A percentile compares a stretch with the other conserved stretches of the same genome.
These are phyloP conservation scores for Colletotrichum sp. DNA, from an alignment of 2,329 filamentous ascomycete genomes.

Conservation along the genomic window DNA sequence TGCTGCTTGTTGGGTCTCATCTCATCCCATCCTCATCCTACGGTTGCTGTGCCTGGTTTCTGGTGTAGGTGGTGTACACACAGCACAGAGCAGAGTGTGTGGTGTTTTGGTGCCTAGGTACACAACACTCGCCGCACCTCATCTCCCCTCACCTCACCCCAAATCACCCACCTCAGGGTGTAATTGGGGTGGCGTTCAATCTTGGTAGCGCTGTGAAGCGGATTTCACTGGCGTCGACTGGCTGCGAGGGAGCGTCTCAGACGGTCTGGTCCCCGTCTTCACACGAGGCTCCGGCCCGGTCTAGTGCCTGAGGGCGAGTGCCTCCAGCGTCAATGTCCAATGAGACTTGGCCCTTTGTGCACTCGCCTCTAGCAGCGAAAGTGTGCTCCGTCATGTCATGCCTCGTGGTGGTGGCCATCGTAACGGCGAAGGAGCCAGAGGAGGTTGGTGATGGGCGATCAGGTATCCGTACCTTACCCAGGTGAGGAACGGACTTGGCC, in stretches of 20 bases:
- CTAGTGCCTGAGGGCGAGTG: neutral
- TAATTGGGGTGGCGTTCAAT: conserved; percentile 8
- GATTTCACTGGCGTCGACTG: conserved; percentile 1
- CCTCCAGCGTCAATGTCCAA: neutral
- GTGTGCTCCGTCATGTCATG: neutral
- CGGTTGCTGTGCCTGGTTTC: neutral
- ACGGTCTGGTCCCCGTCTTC: neutral
- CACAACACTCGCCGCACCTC: neutral
- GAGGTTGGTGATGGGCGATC: neutral
- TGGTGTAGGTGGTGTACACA: neutral
- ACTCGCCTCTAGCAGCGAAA: neutral
- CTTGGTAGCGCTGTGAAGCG: neutral
- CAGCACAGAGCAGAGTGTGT: neutral
- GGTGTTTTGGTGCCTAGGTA: neutral
- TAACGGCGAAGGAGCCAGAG: neutral
- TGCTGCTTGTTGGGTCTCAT: neutral
- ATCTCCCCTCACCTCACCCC: neutral
- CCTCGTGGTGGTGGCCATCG: conserved; percentile 1
- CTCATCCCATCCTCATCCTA: neutral
- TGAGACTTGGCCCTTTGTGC: neutral
- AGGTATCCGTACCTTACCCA: neutral
- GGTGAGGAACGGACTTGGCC: neutral
- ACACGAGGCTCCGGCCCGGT: conserved; percentile 1
- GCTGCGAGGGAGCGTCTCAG: conserved; percentile 8
- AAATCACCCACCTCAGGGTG: neutral